Base-by-base conservation (phyloP, 768 basidiomycete genomes). In the Lactarius vividus region DNA sequence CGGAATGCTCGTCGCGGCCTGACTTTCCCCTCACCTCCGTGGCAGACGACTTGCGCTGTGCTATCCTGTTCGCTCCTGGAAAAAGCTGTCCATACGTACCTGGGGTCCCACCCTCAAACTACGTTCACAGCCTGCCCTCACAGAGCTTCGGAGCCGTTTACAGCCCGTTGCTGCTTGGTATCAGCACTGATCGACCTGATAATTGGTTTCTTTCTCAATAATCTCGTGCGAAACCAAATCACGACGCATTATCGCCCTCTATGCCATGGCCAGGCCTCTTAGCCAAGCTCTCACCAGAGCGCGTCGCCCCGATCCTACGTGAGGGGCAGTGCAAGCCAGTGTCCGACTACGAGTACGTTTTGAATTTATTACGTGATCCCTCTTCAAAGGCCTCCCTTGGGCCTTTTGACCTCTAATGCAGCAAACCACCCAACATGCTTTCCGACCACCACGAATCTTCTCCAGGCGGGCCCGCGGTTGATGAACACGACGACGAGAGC, bases 281-380 rank as follows among this genome's bases (percentile, higher is more conserved):
- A 9, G 28, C 52, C 53, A 67, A 63, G 66, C 62, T 63, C 66
- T 63, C 66, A 28, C 66, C 66, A 29, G 61, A 59, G 62, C 53
- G 57, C 20, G n/a, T 23, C 57, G 37, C 53, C 9, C 57, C 66
- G 49, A 62, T 56, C 52, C 53, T 67, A 52, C 66, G 57, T 44
- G 66, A 67, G 31, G 61, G 65, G 65, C 65, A 66, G 65, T 66
- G 65, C 61, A 66, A 54, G 39, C 61, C 65, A 23, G 57, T 59
- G 49, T 54, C 65, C 57, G 57, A 62, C 65, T 59, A 66, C 49
- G 57, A 54, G 65, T 66, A 59, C 56, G 65, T 66, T 56, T 62
- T 59, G 8, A 59, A n/a, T 44, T 35, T 42, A 59, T 66, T 66
- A 66, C 61, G 65, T 66, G 49, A 66, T 62, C n/a, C n/a, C 20